Conservation (phyloP, 257 asterid species). For the Solanum bukasovii region DNA sequence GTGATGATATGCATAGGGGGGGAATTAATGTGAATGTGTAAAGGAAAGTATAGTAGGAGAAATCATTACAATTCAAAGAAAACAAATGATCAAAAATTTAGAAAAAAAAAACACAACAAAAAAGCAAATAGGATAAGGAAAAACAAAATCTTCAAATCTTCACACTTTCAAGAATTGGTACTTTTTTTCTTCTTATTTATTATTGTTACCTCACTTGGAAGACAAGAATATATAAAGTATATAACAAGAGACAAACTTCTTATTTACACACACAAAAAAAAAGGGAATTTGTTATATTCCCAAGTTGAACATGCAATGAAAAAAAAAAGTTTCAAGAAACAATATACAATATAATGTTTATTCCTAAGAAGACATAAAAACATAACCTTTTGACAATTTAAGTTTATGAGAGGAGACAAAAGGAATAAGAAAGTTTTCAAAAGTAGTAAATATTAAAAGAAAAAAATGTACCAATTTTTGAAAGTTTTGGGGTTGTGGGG, state of each 20-base stretch:
- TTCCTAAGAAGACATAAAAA: not conserved
- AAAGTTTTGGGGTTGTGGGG: not conserved
- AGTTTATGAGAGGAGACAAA: not conserved
- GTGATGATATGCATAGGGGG: not conserved
- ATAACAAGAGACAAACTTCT: constrained; percentile 18
- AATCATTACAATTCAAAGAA: not conserved
- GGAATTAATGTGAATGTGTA: not conserved
- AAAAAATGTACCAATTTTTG: not conserved
- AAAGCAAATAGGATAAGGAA: not conserved
- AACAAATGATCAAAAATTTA: not conserved
- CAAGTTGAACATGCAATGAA: not conserved
- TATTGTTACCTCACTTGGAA: constrained; percentile 25
- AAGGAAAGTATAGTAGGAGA: not conserved
- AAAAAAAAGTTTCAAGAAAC: not conserved
- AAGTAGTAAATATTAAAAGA: constrained; percentile 3
- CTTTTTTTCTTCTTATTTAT: constrained; percentile 9
- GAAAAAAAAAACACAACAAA: not conserved
- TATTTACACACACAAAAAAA: not conserved
- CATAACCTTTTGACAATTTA: not conserved
- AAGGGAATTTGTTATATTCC: not conserved
- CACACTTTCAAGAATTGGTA: constrained; percentile 47
- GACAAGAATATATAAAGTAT: constrained; percentile 36
- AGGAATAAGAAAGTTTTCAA: constrained; percentile 10
- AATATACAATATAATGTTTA: not conserved
- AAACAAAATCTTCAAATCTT: constrained; percentile 15